Evolutionary conservation across 345 rosid genomes (phyloP).

Genomic region (Eucalyptus tenuipes): DNA sequence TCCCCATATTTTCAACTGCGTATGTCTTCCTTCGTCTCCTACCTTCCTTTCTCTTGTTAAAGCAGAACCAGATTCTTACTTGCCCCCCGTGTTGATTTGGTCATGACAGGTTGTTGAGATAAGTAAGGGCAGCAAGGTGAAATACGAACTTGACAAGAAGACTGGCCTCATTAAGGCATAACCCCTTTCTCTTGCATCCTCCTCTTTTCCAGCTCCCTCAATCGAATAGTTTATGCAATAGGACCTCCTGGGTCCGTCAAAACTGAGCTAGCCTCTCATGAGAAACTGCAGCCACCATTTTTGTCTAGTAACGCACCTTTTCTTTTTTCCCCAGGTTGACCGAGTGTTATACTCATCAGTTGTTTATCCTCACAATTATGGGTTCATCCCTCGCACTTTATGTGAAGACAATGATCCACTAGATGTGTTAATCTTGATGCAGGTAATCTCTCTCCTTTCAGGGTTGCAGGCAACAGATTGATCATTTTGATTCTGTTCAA

Average conservation of each 20-base stretch:
- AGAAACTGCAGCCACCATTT: not conserved
- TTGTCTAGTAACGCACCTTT: not conserved
- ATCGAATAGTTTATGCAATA: not conserved
- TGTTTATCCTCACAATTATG: conserved; percentile 96
- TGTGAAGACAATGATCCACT: conserved; percentile 97
- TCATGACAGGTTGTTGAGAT: conserved; percentile 81
- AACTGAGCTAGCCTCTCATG: not conserved
- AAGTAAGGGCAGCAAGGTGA: conserved; percentile 95
- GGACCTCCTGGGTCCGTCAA: not conserved
- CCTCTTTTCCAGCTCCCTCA: not conserved
- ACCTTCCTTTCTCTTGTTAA: not conserved
- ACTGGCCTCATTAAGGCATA: conserved; percentile 87
- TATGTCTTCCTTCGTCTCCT: conserved; percentile 6
- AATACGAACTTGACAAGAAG: conserved; percentile 97
- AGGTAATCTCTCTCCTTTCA: conserved; percentile 21
- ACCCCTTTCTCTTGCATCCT: not conserved
- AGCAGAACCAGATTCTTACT: not conserved
- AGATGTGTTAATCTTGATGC: conserved; percentile 94
- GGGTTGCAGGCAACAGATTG: not conserved
- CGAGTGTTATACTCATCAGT: conserved; percentile 83
- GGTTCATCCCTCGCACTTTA: conserved; percentile 86
- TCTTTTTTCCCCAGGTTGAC: conserved; percentile 48
- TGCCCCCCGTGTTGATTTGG: not conserved
- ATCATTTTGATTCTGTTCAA: not conserved
- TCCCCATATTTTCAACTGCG: conserved; percentile 63